Percentiles rank a stretch among this genome's conserved stretches.
These are phyloP conservation scores for Eucalyptus regnans DNA, from an alignment of 345 rosid species.

Conservation along the genomic window DNA sequence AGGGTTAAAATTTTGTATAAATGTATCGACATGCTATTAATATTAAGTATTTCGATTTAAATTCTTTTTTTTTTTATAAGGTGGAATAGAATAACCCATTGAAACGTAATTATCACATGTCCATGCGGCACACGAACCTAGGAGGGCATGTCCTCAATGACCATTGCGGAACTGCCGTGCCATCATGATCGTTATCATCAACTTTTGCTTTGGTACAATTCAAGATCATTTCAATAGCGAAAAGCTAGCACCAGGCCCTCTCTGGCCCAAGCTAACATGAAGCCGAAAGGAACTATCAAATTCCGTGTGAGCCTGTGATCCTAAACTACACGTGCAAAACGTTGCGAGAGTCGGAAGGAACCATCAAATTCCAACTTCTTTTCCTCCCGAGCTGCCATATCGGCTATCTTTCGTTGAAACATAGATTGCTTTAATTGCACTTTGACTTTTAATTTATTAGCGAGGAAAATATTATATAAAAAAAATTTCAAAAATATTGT, in stretches of 20 bases:
- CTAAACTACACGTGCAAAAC: not conserved
- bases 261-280: not conserved
- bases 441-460: not conserved
- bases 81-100: too few species aligned
- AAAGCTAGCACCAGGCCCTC: not conserved
- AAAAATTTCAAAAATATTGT: rapidly evolving
- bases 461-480: not conserved
- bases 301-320: not conserved
- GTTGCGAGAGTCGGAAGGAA: not conserved
- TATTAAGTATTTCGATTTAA: too few species aligned
- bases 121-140: not conserved
- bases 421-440: not conserved
- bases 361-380: not conserved
- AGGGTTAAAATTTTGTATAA: too few species aligned
- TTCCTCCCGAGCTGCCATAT: not conserved
- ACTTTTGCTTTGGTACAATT: not conserved
- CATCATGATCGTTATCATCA: not conserved
- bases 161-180: not conserved
- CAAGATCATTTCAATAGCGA: not conserved
- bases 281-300: not conserved
- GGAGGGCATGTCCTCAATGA: not conserved
- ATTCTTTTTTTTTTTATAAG: rapidly evolving
- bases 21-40: too few species aligned
- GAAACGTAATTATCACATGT: not conserved
- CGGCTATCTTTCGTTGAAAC: not conserved